A percentile compares a stretch with the other conserved stretches of the same genome.
Evolutionary conservation across 2,329 filamentous ascomycete species (phyloP).

Genomic region (Pestalotiopsis sp.): DNA sequence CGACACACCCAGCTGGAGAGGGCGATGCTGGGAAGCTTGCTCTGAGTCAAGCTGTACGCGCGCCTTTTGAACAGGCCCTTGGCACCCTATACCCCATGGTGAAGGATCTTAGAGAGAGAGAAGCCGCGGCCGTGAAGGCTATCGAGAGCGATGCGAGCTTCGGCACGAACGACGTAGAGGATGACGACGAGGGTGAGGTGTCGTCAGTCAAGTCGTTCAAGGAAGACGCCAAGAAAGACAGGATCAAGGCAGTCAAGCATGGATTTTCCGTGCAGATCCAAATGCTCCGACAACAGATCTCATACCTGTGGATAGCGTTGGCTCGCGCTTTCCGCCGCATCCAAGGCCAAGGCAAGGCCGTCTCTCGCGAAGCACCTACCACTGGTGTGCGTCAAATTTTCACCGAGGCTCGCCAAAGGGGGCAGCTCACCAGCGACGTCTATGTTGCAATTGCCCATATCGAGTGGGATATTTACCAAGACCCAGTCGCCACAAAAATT

Average conservation of each 20-base stretch:
- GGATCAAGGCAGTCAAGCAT: slow-evolving; percentile 63
- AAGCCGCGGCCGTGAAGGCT: slow-evolving; percentile 59
- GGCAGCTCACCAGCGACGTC: slow-evolving; percentile 89
- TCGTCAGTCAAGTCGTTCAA: slow-evolving; percentile 40
- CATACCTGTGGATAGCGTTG: slow-evolving; percentile 91
- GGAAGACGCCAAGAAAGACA: slow-evolving; percentile 65
- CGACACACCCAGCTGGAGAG: slow-evolving; percentile 76
- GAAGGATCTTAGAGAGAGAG: slow-evolving; percentile 69
- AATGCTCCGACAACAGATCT: slow-evolving; percentile 81
- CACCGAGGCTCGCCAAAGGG: slow-evolving; percentile 82
- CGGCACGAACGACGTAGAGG: slow-evolving; percentile 32
- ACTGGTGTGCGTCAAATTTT: slow-evolving; percentile 85
- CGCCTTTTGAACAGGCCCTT: slow-evolving; percentile 81
- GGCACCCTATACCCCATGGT: slow-evolving; percentile 87
- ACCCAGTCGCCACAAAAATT: slow-evolving; percentile 89
- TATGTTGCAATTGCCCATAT: slow-evolving; percentile 93
- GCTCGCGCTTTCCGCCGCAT: slow-evolving; percentile 93
- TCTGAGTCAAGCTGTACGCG: slow-evolving; percentile 77
- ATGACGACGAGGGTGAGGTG: slow-evolving; percentile 55
- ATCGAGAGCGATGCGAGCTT: slow-evolving; percentile 55
- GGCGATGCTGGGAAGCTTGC: slow-evolving; percentile 73
- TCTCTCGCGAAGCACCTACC: slow-evolving; percentile 31
- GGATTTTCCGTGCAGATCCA: slow-evolving; percentile 74
- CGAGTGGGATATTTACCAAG: slow-evolving; percentile 95
- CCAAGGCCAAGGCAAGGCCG: slow-evolving; percentile 77